Conservation (phyloP, 2,329 filamentous ascomycete species). For the Hawksworthiomyces lignivorus region DNA sequence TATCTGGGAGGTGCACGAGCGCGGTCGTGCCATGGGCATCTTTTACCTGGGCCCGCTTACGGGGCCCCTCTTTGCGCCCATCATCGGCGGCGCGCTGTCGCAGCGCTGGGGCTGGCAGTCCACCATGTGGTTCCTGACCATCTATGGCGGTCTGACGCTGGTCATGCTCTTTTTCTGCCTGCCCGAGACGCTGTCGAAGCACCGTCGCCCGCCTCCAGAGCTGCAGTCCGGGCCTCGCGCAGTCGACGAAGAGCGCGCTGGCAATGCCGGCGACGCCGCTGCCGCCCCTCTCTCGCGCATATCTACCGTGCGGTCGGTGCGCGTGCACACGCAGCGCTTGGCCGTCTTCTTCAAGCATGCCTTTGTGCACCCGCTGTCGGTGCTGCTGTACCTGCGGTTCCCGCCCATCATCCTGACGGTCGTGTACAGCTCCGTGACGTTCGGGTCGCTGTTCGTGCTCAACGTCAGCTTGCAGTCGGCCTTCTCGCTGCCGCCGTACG, state of each 20-base stretch:
- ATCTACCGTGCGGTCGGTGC: constrained; percentile 51
- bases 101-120: constrained; percentile 65
- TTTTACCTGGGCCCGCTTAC: constrained; percentile 75
- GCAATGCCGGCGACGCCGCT: constrained; percentile 1
- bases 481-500: constrained; percentile 61
- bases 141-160: constrained; percentile 56
- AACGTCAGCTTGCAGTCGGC: constrained; percentile 70
- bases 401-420: constrained; percentile 68
- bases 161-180: constrained; percentile 52
- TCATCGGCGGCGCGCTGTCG: constrained; percentile 67
- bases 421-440: constrained; percentile 66
- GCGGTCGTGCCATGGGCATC: constrained; percentile 71
- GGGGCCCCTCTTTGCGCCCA: constrained; percentile 67
- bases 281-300: constrained; percentile 35
- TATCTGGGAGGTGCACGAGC: constrained; percentile 65
- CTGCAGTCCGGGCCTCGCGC: background rate
- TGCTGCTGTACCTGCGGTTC: constrained; percentile 65
- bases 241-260: background rate
- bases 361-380: constrained; percentile 64
- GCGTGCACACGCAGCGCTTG: constrained; percentile 46
- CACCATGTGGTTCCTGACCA: constrained; percentile 69
- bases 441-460: constrained; percentile 66
- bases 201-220: constrained; percentile 3
- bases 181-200: constrained; percentile 54
- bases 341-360: constrained; percentile 48